Evolutionary conservation across 164 flowering plant genomes (phyloP).

Genomic region (Vitis rotundifolia): DNA sequence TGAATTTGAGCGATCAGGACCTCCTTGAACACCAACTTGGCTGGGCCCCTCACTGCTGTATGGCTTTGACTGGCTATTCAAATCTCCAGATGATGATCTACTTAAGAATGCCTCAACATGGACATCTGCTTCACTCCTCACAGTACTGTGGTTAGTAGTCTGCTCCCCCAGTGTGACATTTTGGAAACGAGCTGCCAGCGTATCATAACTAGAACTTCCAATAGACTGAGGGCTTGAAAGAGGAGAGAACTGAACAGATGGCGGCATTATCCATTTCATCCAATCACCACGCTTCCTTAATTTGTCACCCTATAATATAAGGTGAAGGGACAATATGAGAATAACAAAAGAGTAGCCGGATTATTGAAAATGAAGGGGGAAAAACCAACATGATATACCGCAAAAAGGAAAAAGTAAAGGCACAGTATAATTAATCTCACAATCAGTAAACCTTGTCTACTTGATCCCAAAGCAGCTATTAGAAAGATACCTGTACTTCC

Average conservation of each 20-base stretch:
- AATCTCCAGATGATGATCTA: constrained; percentile 25
- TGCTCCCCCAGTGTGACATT: constrained; percentile 25
- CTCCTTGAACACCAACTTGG: constrained; percentile 12
- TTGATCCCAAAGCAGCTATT: neutral
- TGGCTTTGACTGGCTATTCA: constrained; percentile 18
- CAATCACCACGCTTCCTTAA: constrained; percentile 57
- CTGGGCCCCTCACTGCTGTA: constrained; percentile 9
- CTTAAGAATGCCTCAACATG: constrained; percentile 5
- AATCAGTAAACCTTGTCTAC: neutral
- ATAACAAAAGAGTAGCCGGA: neutral
- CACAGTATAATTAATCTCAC: neutral
- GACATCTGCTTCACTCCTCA: constrained; percentile 2
- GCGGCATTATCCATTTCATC: constrained; percentile 51
- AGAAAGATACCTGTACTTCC: constrained; percentile 54
- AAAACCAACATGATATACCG: neutral
- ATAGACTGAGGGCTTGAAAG: constrained; percentile 15
- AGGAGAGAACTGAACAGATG: constrained; percentile 21
- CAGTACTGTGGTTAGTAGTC: constrained; percentile 1
- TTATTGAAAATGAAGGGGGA: no score
- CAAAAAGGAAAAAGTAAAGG: neutral
- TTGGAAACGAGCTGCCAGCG: constrained; percentile 18
- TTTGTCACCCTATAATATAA: constrained; percentile 44
- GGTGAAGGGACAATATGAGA: neutral
- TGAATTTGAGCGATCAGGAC: constrained; percentile 10
- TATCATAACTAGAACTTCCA: constrained; percentile 14